Evolutionary conservation across 2,329 filamentous ascomycete genomes (phyloP).

Genomic region (Plectosphaerella sp.): DNA sequence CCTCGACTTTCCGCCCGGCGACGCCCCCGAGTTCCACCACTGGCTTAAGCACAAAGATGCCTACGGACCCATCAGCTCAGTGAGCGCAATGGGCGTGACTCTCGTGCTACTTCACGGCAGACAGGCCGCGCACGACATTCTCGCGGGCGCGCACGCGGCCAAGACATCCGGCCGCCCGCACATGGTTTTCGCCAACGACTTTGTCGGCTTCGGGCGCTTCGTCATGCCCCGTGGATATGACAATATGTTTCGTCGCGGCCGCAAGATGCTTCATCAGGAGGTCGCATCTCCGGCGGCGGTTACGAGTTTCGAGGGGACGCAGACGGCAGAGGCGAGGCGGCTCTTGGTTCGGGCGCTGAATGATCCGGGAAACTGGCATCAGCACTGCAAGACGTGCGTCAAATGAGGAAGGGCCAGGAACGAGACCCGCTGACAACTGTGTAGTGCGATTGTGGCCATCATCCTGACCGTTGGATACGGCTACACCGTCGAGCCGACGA

Average conservation of each 20-base stretch:
- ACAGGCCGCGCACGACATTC: no score
- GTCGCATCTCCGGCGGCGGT: constrained; percentile 27
- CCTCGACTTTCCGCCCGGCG: constrained; percentile 9
- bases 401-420: not conserved
- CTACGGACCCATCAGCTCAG: constrained; percentile 14
- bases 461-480: constrained; percentile 6
- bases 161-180: constrained; percentile 16
- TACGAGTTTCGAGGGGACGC: no score
- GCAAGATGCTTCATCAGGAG: constrained; percentile 36
- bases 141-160: no score
- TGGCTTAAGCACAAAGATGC: constrained; percentile 14
- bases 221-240: constrained; percentile 36
- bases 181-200: constrained; percentile 24
- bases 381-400: constrained; percentile 10
- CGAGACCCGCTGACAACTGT: no score
- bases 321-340: constrained; percentile 20
- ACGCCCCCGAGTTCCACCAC: constrained; percentile 29
- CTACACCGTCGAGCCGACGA: constrained; percentile 23
- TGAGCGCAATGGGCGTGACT: constrained; percentile 2
- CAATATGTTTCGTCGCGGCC: constrained; percentile 21
- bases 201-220: constrained; percentile 28
- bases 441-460: constrained; percentile 3
- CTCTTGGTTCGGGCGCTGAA: constrained; percentile 33
- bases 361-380: no score
- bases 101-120: constrained; percentile 5